phyloP scores from a whole-genome alignment of 495 filamentous ascomycete species.

The Penicillium arizonense region DNA sequence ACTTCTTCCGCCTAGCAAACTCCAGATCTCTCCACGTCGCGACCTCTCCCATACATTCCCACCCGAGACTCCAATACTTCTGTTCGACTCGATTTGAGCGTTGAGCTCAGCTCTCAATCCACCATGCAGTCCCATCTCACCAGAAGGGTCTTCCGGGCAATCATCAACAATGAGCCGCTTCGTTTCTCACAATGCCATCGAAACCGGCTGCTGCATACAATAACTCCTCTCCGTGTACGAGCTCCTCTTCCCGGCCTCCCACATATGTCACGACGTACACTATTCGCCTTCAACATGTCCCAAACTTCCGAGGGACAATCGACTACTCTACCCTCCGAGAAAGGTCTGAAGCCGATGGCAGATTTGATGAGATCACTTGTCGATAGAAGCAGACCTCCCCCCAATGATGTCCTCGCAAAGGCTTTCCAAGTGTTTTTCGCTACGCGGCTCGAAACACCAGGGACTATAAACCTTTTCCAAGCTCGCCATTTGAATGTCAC shows the following conservation, averaged over 20 bases:
- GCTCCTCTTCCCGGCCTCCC: constrained; percentile 9
- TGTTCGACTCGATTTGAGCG: neutral
- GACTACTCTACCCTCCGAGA: constrained; percentile 35
- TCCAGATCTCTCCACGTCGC: constrained; percentile 22
- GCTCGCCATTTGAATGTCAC: constrained; percentile 55
- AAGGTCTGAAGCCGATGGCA: constrained; percentile 43
- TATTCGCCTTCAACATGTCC: constrained; percentile 35
- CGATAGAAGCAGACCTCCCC: constrained; percentile 52
- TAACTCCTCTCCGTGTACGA: constrained; percentile 28
- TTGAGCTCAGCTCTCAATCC: neutral
- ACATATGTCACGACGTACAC: constrained; percentile 28
- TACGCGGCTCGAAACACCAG: constrained; percentile 44
- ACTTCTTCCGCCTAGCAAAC: constrained; percentile 22
- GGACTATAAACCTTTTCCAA: constrained; percentile 63
- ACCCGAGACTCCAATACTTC: neutral
- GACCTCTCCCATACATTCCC: constrained; percentile 7
- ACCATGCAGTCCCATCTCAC: constrained; percentile 83
- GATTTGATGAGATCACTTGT: constrained; percentile 36
- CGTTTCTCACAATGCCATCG: constrained; percentile 41
- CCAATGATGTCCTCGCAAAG: constrained; percentile 53
- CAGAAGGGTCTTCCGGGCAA: constrained; percentile 66
- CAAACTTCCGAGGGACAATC: constrained; percentile 19
- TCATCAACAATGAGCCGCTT: constrained; percentile 64
- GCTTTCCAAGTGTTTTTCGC: constrained; percentile 67
- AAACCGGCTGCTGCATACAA: constrained; percentile 33